Conservation (phyloP, 257 asterid species). For the Henckelia pumila region DNA sequence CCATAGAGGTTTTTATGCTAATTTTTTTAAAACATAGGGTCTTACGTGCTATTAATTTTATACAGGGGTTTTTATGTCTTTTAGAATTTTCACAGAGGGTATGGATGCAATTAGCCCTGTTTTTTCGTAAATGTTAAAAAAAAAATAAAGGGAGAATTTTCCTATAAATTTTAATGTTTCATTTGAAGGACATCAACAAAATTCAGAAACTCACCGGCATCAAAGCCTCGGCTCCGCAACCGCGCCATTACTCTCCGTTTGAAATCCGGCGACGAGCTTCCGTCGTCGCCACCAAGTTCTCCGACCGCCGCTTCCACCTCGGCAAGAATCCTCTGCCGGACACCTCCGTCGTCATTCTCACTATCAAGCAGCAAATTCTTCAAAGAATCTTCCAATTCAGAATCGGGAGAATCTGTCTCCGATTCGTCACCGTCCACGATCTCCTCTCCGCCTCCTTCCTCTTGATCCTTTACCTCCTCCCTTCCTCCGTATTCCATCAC, state of each 20-base stretch:
- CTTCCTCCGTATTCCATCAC: conserved; percentile 15
- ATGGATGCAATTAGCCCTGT: too few species aligned
- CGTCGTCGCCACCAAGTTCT: conserved; percentile 4
- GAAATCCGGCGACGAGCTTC: conserved; percentile 30
- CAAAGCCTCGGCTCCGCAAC: conserved; percentile 43
- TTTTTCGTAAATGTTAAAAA: too few species aligned
- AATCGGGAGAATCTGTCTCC: conserved; percentile 13
- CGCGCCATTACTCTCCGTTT: conserved; percentile 49
- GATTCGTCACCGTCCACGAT: conserved; percentile 18
- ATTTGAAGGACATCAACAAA: background rate
- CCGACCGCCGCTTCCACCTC: conserved; percentile 33
- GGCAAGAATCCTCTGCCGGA: conserved; percentile 19
- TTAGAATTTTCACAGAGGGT: too few species aligned
- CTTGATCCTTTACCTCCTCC: conserved; percentile 15
- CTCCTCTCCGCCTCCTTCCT: conserved; percentile 18
- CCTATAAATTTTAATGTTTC: too few species aligned
- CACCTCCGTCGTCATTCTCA: conserved; percentile 17
- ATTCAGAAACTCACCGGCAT: conserved; percentile 40
- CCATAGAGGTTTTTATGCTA: too few species aligned
- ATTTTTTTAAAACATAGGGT: too few species aligned
- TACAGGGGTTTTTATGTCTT: too few species aligned
- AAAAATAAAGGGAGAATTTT: too few species aligned
- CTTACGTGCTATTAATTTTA: too few species aligned
- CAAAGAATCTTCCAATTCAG: conserved; percentile 32
- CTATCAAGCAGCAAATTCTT: conserved; percentile 26